Evolutionary conservation across 164 flowering plant species (phyloP), one percentile per base, ranked within the genome.

Genomic region (Nymphaea thermarum): DNA sequence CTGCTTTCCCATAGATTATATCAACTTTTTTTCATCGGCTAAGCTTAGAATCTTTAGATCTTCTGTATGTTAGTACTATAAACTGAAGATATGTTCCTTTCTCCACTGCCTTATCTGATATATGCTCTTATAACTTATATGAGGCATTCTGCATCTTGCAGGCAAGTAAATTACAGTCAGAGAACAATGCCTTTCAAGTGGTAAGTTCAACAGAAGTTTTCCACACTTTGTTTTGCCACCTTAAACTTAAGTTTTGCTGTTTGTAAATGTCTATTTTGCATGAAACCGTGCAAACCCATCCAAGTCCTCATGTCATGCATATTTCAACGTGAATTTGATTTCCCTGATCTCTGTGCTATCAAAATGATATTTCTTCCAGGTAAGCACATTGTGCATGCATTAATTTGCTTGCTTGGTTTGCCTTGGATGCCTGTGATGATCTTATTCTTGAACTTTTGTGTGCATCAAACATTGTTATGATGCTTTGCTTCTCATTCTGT

Each of bases 101-200:
- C 55, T 6, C 12, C 11, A 12, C 55, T 47, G 3, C 2, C 11
- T 47, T 47, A 25, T 25, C 1, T 25, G 36, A 25, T 25, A 25
- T 25, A 25, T 25, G 36, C 36, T 25, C 36, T 25, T 25, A 25
- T 25, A 25, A 25, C 55, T 47, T 12, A 12, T 47, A 3, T 47
- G 55, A 7, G 12, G 11, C 12, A 47, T 47, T 47, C 55, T 12
- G 6, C 5, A 47, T 12, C 11, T 47, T 81, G 80, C 74, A 94
- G 97, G 89, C 70, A 69, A 86, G 73, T 18, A 77, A 66, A 47
- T 75, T 88, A 82, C 79, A 66, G 68, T 77, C 85, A 43, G 94
- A 87, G 75, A 94, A 84, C 73, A 77, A 75, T 77, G 71, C 87
- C 71, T 86, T 88, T 73, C 90, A 89, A 62, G 79, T 90, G 98